These are phyloP conservation scores for Sclerotinia borealis DNA, from an alignment of 2,329 filamentous ascomycete genomes.

Conservation along the genomic window DNA sequence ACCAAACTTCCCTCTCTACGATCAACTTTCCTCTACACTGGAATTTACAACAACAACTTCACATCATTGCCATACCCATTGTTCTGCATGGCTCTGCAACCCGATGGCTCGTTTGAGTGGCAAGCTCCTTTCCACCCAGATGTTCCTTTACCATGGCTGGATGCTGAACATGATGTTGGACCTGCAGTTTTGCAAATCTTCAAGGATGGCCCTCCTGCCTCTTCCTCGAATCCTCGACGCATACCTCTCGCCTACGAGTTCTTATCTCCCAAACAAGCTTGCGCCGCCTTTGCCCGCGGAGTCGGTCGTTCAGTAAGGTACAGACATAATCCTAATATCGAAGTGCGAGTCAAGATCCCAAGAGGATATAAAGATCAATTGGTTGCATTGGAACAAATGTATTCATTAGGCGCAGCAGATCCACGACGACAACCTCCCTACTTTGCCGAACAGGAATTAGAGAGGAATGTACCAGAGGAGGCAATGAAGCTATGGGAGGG, in stretches of 20 bases:
- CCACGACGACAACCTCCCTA: slow-evolving; percentile 52
- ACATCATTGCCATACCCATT: slow-evolving; percentile 86
- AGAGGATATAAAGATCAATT: slow-evolving; percentile 85
- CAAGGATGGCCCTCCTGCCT: slow-evolving; percentile 76
- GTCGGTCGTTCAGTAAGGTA: slow-evolving; percentile 75
- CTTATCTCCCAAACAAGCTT: slow-evolving; percentile 76
- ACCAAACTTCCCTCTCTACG: slow-evolving; percentile 55
- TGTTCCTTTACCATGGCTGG: slow-evolving; percentile 85
- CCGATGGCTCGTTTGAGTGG: slow-evolving; percentile 85
- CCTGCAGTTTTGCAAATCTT: slow-evolving; percentile 89
- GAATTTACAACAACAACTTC: slow-evolving; percentile 99
- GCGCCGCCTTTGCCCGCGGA: slow-evolving; percentile 70
- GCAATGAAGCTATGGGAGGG: slow-evolving; percentile 87
- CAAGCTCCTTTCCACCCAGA: slow-evolving; percentile 89
- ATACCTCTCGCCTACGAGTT: slow-evolving; percentile 89
- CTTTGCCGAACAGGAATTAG: slow-evolving; percentile 52
- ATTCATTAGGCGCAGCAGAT: slow-evolving; percentile 42
- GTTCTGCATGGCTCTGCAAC: slow-evolving; percentile 87
- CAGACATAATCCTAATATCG: slow-evolving; percentile 63
- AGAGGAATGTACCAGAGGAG: slow-evolving; percentile 62
- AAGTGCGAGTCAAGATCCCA: slow-evolving; percentile 80
- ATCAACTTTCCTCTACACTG: slow-evolving; percentile 90
- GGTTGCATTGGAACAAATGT: slow-evolving; percentile 58
- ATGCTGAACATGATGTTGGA: slow-evolving; percentile 93
- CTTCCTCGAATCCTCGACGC: slow-evolving; percentile 54